These are phyloP conservation scores for Chrysopogon serrulatus DNA, from an alignment of 176 grass and related monocot genomes.

Conservation along the genomic window DNA sequence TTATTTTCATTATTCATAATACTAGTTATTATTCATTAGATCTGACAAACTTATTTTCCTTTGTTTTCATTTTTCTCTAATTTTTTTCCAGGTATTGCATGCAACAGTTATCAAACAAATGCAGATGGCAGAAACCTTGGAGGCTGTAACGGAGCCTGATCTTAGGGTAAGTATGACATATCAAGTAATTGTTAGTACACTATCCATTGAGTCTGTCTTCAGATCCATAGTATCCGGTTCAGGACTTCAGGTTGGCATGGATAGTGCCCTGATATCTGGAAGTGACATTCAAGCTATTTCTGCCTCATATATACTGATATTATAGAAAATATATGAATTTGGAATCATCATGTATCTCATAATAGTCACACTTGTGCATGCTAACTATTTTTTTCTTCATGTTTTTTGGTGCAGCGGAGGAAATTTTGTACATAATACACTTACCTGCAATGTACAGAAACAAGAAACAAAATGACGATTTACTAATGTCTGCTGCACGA, in stretches of 20 bases:
- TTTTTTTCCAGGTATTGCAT: constrained; percentile 68
- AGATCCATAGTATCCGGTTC: not conserved
- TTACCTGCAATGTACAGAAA: constrained; percentile 41
- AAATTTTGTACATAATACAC: constrained; percentile 55
- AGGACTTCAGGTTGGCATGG: not conserved
- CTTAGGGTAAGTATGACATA: constrained; percentile 46
- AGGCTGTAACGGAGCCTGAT: constrained; percentile 59
- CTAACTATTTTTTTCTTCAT: not conserved
- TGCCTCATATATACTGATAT: not conserved
- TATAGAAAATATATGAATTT: not conserved
- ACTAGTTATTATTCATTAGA: constrained; percentile 5
- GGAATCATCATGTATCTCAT: not conserved
- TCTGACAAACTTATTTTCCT: not conserved
- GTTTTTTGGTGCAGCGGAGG: constrained; percentile 53
- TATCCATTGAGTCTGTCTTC: not conserved
- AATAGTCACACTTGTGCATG: not conserved
- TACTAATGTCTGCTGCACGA: constrained; percentile 18
- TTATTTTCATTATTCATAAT: not conserved
- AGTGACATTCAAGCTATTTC: not conserved
- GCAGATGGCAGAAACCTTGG: constrained; percentile 72
- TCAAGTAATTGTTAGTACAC: not conserved
- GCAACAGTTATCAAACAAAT: constrained; percentile 84
- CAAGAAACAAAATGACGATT: constrained; percentile 8
- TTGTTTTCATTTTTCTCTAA: not conserved
- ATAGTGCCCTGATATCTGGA: not conserved